Base-by-base conservation (phyloP, 805 yeast species). In the Cyberlindnera mycetangii region DNA sequence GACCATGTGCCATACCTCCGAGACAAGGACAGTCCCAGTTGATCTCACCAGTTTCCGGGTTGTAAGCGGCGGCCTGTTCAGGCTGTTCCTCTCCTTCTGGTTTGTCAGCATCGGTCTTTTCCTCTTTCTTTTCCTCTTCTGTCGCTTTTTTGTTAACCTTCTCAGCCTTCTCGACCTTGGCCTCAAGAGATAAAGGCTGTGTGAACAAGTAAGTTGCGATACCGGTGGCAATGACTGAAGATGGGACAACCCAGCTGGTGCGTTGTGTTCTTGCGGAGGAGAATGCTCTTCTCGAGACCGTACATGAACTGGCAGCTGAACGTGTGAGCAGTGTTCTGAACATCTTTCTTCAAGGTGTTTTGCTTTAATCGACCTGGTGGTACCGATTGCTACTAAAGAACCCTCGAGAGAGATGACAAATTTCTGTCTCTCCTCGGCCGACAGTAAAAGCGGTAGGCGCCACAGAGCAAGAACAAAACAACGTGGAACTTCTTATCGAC, bases 21-120 rank as follows among this genome's bases (percentile, higher is more conserved):
- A 93, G 73, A 67, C 98, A 92, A n/a, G 99, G 98, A 67, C 99
- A 93, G 62, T 93, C 98, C 99, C 99, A 93, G 78, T 93, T 92
- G 69, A 93, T 93, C 65, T 92, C 98, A 24, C 99, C 99, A 3
- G 99, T 93, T 59, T 87, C 96, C 24, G 97, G 97, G 70, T 92
- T 80, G 68, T 80, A 92, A 4, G 98, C 97, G 31, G 89, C 85
- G 49, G 72, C 68, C 50, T 65, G 70, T 17, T 68, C 67, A 35
- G 67, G 75, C 35, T 68, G 72, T 32, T 61, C 66, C 39, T 43
- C 48, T 28, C 35, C 43, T 7, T 61, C 58, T 14, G 39, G 42
- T 33, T 45, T 61, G 36, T 49, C 58, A 15, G 27, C 24, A 16
- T 21, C 37, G n/a, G 21, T 32, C 35, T 32, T 32, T 22, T 32